Base-by-base conservation (phyloP, 352 stramenopile species). In the Phytophthora colocasiae region DNA sequence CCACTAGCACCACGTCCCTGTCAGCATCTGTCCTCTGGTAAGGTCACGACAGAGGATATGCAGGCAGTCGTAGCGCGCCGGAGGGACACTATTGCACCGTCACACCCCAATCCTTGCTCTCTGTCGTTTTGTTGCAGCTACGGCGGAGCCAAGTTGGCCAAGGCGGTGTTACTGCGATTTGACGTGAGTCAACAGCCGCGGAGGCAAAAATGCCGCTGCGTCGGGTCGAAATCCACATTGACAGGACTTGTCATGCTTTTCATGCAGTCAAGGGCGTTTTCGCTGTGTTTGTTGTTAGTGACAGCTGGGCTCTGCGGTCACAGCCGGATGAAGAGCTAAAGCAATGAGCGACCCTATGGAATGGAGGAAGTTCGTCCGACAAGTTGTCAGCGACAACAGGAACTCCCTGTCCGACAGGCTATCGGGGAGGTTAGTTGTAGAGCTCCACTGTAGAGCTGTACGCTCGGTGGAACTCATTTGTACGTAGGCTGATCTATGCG, bases 121-220 rank as follows among this genome's bases (percentile, higher is more conserved):
- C 22, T 63, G 24, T 61, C 58, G 58, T 66, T 66, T 55, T 50
- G 49, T 60, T 60, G 58, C 41, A 34, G 8, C 47, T 48, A 60
- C 47, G 48, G 39, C 58, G 58, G 47, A 64, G 36, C 46, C 27
- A 65, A 64, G 49, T 58, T 39, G 49, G 3, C 46, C 39, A 65
- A 50, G 57, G 17, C 57, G 36, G 17, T 24, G 48, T 29, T 54
- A 39, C 12, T 50, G 19, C 41, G 59, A 67, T 67, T 67, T 67
- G 59, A 62, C 43, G 47, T 62, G 50, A 61, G 50, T 67, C 59
- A 62, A 67, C 59, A 61, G 49, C 50, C 59, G 32, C 39, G 43
- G 17, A 3, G 36, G 22, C n/a, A 48, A 48, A 22, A 53, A 40
- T 43, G 55, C 45, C 38, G 43, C 59, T 56, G 36, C 34, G 59